phyloP scores from a whole-genome alignment of 139 green algal genomes.

The Chlamydomonas applanata region DNA sequence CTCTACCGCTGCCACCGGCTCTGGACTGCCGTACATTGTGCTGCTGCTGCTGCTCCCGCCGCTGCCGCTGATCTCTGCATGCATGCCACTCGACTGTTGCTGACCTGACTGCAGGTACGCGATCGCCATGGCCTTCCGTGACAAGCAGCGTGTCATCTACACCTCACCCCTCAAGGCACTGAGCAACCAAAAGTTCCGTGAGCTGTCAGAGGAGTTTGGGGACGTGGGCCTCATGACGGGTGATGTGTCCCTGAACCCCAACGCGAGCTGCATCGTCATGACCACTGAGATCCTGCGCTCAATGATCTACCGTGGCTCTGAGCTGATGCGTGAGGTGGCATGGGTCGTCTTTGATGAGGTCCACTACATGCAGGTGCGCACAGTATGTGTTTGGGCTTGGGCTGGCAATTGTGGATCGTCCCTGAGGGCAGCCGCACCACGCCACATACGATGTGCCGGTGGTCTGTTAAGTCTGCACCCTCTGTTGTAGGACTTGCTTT shows the following conservation, averaged over 20 bases:
- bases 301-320: slow-evolving; percentile 86
- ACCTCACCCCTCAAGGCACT: slow-evolving; percentile 96
- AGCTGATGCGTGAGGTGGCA: slow-evolving; percentile 86
- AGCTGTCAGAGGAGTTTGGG: slow-evolving; percentile 83
- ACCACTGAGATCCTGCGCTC: slow-evolving; percentile 97
- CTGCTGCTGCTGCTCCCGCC: neutral
- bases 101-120: slow-evolving; percentile 69
- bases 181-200: slow-evolving; percentile 96
- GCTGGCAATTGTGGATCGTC: no score
- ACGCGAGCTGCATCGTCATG: slow-evolving; percentile 94
- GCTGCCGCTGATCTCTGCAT: neutral
- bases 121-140: slow-evolving; percentile 70
- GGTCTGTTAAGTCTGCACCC: no score
- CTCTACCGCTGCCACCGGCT: neutral
- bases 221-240: slow-evolving; percentile 86
- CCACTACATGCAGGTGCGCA: slow-evolving; percentile 89
- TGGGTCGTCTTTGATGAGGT: slow-evolving; percentile 99
- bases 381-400: no score
- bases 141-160: slow-evolving; percentile 88
- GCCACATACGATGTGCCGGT: no score
- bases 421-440: no score
- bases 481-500: no score
- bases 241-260: slow-evolving; percentile 87
- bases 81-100: neutral
- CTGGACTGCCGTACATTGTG: neutral